Evolutionary conservation across 2,329 filamentous ascomycete species (phyloP), one percentile per base, ranked within the genome.

Genomic region (Teratosphaeria zuluensis): DNA sequence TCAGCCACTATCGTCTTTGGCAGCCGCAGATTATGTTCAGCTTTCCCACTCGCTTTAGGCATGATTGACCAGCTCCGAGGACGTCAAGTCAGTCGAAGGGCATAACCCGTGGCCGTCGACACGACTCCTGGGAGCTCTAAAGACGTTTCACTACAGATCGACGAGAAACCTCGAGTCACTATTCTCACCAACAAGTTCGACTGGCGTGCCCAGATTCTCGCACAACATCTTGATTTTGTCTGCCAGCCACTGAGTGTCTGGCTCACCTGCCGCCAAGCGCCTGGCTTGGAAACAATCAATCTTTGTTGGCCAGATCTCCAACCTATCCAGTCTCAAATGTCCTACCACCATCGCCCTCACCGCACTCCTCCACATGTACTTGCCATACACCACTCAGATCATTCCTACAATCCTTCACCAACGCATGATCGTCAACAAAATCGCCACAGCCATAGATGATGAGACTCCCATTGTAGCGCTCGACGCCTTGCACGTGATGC

Each of bases 401-500:
- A 68, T 75, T 76, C 56, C 73, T 63, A 63, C 60, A 76, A 46
- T 66, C 62, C 28, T 54, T 56, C 56, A 68, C 63, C n/a, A 75
- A 16, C 3, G 68, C 70, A 67, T 76, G 76, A 63, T 76, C 74
- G 63, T 76, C 73, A n/a, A 76, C 70, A 61, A 75, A 76, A 61
- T 76, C 73, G 1, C 74, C 74, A 59, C 74, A 76, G 0, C 74
- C 74, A 51, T 75, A 76, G 1, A 76, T 70, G 53, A 76, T 71
- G 9, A 75, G 51, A 53, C 66, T 70, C 0, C 71, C 69, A 1
- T 65, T 66, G 58, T 74, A 74, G 24, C 65, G 61, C 61, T 76
- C 74, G 2, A 75, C 73, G 0, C 74, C 74, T 63, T 76, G 74
- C 2, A 75, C 58, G 64, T 76, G 74, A 64, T 76, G 74, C 33